phyloP scores from a whole-genome alignment of 2,329 filamentous ascomycete genomes.

The Nemania bipapillata region DNA sequence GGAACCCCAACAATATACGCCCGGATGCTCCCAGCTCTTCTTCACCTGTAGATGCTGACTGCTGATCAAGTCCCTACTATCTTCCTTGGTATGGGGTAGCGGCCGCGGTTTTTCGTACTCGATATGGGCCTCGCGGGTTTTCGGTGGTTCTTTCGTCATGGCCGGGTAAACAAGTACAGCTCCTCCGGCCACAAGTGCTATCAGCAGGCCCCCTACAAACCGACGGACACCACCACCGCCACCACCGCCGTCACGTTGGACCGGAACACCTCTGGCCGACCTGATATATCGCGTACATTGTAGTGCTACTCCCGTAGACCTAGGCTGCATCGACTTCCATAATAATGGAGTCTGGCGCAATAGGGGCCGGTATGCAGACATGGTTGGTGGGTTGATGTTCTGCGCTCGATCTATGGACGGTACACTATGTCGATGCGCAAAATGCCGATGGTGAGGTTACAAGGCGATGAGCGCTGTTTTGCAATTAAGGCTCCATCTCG shows the following conservation, averaged over 20 bases:
- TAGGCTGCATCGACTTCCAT: constrained; percentile 18
- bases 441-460: neutral
- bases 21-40: constrained; percentile 82
- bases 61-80: constrained; percentile 79
- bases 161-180: constrained; percentile 44
- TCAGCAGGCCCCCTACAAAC: constrained; percentile 43
- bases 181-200: constrained; percentile 44
- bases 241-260: constrained; percentile 32
- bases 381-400: neutral
- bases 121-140: constrained; percentile 61
- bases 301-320: neutral
- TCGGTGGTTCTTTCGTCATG: constrained; percentile 39
- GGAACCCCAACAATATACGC: constrained; percentile 92
- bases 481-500: constrained; percentile 26
- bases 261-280: constrained; percentile 29
- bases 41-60: constrained; percentile 90
- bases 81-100: constrained; percentile 71
- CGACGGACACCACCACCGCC: constrained; percentile 34
- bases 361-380: constrained; percentile 29
- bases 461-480: neutral
- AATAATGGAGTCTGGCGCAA: constrained; percentile 26
- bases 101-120: constrained; percentile 74
- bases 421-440: neutral
- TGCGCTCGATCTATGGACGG: neutral
- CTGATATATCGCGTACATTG: constrained; percentile 43